Evolutionary conservation across 768 basidiomycete genomes (phyloP).

Genomic region (Mycena rosella): DNA sequence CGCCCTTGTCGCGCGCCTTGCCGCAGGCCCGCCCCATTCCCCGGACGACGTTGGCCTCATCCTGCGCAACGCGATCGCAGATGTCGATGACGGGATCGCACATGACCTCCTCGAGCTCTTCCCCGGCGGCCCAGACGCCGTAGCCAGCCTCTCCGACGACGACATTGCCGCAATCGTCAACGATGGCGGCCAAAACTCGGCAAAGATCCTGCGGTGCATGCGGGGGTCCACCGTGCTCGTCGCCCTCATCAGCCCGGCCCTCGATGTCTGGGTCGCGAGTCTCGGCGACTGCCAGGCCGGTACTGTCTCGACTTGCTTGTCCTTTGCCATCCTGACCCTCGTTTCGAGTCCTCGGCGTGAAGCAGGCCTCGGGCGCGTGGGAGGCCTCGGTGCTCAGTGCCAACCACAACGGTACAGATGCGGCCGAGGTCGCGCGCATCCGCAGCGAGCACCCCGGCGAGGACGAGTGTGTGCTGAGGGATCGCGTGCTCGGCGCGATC

Average conservation of each 20-base stretch:
- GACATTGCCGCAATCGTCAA: conserved; percentile 57
- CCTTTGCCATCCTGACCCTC: background rate
- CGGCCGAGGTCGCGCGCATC: conserved; percentile 55
- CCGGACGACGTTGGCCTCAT: conserved; percentile 44
- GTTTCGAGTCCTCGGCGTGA: conserved; percentile 56
- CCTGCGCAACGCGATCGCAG: conserved; percentile 50
- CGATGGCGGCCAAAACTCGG: conserved; percentile 51
- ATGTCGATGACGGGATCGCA: conserved; percentile 54
- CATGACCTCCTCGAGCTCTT: conserved; percentile 56
- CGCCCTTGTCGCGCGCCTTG: conserved; percentile 40
- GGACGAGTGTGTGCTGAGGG: conserved; percentile 54
- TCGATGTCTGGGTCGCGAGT: conserved; percentile 68
- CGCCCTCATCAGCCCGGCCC: conserved; percentile 58
- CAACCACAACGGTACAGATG: conserved; percentile 64
- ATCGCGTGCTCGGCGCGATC: conserved; percentile 66
- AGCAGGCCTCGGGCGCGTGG: conserved; percentile 52
- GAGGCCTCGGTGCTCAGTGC: conserved; percentile 55
- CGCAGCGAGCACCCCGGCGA: conserved; percentile 62
- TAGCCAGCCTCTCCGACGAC: conserved; percentile 52
- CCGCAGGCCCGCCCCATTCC: conserved; percentile 3
- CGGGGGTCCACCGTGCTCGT: conserved; percentile 65
- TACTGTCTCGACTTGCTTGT: conserved; percentile 40
- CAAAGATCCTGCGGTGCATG: conserved; percentile 60
- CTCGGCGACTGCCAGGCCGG: conserved; percentile 70
- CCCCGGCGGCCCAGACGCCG: conserved; percentile 44